These are phyloP conservation scores for Actinomucor elegans DNA, from an alignment of 371 early-diverging fungal species.

Conservation along the genomic window DNA sequence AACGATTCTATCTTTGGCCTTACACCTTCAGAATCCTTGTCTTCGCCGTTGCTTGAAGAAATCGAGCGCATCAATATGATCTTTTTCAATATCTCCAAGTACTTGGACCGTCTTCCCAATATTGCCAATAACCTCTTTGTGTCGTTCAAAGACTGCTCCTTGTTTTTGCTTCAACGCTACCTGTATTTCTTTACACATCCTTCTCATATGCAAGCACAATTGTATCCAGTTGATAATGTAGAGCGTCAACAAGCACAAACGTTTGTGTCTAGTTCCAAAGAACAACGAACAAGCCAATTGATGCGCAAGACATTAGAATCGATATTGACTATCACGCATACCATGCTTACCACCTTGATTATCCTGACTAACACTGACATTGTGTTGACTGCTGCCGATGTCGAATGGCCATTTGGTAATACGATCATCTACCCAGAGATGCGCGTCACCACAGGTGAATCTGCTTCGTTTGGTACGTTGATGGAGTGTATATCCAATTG, in stretches of 20 bases:
- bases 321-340: constrained; percentile 7
- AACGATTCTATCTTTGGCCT: constrained; percentile 26
- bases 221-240: constrained; percentile 34
- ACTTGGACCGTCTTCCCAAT: constrained; percentile 14
- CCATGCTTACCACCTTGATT: constrained; percentile 19
- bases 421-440: constrained; percentile 31
- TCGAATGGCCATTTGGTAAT: constrained; percentile 39
- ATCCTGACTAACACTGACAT: constrained; percentile 23
- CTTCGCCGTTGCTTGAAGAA: constrained; percentile 40
- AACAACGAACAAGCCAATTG: constrained; percentile 2
- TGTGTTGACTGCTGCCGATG: constrained; percentile 14
- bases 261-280: not conserved
- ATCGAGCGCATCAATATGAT: constrained; percentile 37
- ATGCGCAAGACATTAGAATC: constrained; percentile 8
- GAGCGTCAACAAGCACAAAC: constrained; percentile 32
- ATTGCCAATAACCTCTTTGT: constrained; percentile 29
- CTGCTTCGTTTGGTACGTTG: constrained; percentile 34
- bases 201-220: constrained; percentile 41
- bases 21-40: constrained; percentile 31
- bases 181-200: constrained; percentile 47
- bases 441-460: constrained; percentile 7
- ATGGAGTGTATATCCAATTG: constrained; percentile 33
- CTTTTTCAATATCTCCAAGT: constrained; percentile 32
- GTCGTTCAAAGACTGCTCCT: constrained; percentile 35
- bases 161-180: constrained; percentile 36